Evolutionary conservation across 768 basidiomycete species (phyloP).

Genomic region (Pisolithus orientalis): DNA sequence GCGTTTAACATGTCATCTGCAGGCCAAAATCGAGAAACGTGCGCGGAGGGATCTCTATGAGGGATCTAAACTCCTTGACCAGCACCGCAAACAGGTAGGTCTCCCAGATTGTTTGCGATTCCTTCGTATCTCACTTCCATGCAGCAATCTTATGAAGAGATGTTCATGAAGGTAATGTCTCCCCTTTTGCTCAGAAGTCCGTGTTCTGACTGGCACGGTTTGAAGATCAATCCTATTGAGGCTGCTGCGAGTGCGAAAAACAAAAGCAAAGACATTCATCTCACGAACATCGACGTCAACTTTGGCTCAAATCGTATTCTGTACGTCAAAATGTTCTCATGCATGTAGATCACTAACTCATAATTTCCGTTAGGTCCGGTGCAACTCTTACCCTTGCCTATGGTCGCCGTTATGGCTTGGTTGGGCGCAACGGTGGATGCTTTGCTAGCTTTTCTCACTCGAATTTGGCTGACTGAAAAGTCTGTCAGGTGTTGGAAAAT

Average conservation of each 20-base stretch:
- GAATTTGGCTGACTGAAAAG: neutral
- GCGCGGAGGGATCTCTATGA: slow-evolving; percentile 86
- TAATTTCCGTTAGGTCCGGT: slow-evolving; percentile 49
- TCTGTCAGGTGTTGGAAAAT: slow-evolving; percentile 82
- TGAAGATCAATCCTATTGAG: slow-evolving; percentile 87
- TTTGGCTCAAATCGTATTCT: slow-evolving; percentile 94
- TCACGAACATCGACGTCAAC: slow-evolving; percentile 92
- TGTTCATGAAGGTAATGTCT: slow-evolving; percentile 85
- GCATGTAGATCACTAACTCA: neutral
- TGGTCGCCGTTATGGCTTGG: slow-evolving; percentile 86
- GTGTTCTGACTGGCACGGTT: neutral
- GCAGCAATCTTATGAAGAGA: slow-evolving; percentile 95
- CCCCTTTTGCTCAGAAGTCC: neutral
- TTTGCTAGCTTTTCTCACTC: neutral
- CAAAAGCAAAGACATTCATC: slow-evolving; percentile 96
- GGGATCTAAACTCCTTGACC: slow-evolving; percentile 91
- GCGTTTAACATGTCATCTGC: slow-evolving; percentile 2
- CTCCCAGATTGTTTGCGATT: neutral
- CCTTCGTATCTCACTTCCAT: neutral
- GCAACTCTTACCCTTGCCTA: slow-evolving; percentile 84
- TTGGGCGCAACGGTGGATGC: slow-evolving; percentile 72
- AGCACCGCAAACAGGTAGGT: slow-evolving; percentile 80
- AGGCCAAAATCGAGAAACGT: slow-evolving; percentile 99
- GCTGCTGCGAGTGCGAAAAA: slow-evolving; percentile 72
- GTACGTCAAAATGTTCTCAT: slow-evolving; percentile 33